These are phyloP conservation scores for Stachybotrys elegans DNA, from an alignment of 2,329 filamentous ascomycete genomes.

Conservation along the genomic window DNA sequence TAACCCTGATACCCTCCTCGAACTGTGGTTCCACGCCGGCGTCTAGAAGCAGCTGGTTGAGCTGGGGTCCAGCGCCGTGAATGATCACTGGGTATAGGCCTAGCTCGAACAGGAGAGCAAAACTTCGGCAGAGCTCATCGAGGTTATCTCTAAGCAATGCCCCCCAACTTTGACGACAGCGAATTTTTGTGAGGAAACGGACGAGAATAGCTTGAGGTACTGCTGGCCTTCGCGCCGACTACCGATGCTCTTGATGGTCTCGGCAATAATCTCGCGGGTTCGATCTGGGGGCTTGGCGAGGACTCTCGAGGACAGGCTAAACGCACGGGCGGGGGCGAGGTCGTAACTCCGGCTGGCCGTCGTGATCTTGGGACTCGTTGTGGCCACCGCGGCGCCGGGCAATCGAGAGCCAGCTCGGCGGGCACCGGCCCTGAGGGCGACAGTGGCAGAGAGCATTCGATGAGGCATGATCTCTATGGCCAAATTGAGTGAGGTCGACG, in stretches of 20 bases:
- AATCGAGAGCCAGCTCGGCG: no score
- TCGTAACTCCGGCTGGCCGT: no score
- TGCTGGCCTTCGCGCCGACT: slow-evolving; percentile 88
- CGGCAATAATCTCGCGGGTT: slow-evolving; percentile 31
- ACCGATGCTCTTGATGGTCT: slow-evolving; percentile 85
- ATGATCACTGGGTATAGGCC: slow-evolving; percentile 93
- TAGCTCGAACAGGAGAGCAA: slow-evolving; percentile 91
- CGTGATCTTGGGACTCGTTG: no score
- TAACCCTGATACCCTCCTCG: slow-evolving; percentile 92
- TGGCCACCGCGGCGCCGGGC: no score
- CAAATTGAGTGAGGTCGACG: no score
- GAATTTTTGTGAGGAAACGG: slow-evolving; percentile 93
- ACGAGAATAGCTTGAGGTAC: slow-evolving; percentile 97
- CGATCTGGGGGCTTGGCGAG: no score
- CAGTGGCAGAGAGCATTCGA: no score
- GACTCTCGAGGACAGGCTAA: no score
- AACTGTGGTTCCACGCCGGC: slow-evolving; percentile 93
- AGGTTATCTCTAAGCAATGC: slow-evolving; percentile 94
- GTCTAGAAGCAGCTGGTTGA: slow-evolving; percentile 85
- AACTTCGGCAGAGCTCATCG: slow-evolving; percentile 80
- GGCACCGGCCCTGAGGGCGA: no score
- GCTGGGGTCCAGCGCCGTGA: slow-evolving; percentile 89
- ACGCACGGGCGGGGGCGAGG: no score
- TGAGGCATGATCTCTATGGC: no score
- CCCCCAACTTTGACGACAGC: slow-evolving; percentile 98